Conservation (phyloP, 148 eudicot genomes). For the Beta vulgaris region DNA sequence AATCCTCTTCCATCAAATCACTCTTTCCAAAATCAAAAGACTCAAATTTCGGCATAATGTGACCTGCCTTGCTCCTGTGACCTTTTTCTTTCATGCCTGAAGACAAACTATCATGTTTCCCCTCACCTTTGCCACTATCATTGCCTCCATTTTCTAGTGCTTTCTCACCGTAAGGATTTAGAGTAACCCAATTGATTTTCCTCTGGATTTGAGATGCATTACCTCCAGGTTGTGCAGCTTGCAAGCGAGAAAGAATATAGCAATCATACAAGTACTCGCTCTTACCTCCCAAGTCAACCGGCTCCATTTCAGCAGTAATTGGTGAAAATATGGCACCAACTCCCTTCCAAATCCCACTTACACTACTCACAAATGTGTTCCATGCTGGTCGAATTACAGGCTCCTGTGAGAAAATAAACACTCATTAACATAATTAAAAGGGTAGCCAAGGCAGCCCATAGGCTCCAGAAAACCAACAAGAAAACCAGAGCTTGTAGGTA, state of each 20-base stretch:
- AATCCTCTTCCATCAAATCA: conserved; percentile 97
- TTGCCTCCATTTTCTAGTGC: conserved; percentile 30
- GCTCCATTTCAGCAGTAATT: conserved; percentile 96
- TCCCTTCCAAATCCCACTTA: conserved; percentile 99
- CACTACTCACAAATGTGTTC: conserved; percentile 91
- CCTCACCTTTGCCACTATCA: conserved; percentile 31
- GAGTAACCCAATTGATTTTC: conserved; percentile 78
- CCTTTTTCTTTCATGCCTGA: conserved; percentile 27
- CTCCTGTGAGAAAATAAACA: conserved; percentile 49
- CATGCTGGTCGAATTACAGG: conserved; percentile 90
- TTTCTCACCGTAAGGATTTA: conserved; percentile 82
- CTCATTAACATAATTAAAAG: conserved; percentile 6
- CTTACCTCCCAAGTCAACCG: conserved; percentile 74
- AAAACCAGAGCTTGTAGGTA: background rate
- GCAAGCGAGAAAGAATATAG: conserved; percentile 67
- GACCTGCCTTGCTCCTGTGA: conserved; percentile 28
- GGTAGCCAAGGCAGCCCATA: background rate
- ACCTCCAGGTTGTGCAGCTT: conserved; percentile 45
- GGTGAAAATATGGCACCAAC: conserved; percentile 97
- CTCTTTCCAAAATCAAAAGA: conserved; percentile 69
- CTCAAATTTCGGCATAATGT: conserved; percentile 71
- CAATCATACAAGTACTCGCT: conserved; percentile 79
- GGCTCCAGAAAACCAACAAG: background rate
- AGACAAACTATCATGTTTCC: conserved; percentile 23
- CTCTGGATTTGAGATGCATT: conserved; percentile 52